Conservation (phyloP, 192 early-diverging fungal genomes). For the Entomortierella parvispora region DNA sequence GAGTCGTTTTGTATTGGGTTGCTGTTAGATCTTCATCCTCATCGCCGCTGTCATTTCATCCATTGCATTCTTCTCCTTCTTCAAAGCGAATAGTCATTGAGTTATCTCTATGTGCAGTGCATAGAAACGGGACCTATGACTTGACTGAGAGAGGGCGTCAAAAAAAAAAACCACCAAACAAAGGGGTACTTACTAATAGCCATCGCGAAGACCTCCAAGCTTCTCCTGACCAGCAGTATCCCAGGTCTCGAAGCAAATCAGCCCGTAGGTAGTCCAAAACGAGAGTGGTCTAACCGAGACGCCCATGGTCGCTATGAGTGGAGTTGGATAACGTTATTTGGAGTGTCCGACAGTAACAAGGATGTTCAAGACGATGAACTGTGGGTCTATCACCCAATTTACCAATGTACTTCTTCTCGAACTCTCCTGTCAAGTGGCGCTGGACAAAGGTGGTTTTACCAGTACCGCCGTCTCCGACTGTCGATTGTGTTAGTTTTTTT, state of each 20-base stretch:
- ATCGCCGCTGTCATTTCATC: no score
- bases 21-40: no score
- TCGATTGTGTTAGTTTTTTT: not conserved
- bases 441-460: constrained; percentile 99
- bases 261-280: constrained; percentile 97
- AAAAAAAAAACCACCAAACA: not conserved
- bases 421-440: constrained; percentile 99
- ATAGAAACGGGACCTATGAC: no score
- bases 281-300: constrained; percentile 97
- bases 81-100: no score
- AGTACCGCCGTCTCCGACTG: constrained; percentile 97
- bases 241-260: constrained; percentile 99
- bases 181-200: constrained; percentile 87
- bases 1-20: no score
- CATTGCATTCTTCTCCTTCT: no score
- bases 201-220: constrained; percentile 99
- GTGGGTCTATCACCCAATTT: no score
- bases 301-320: constrained; percentile 88
- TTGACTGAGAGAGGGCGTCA: no score
- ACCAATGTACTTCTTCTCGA: constrained; percentile 99
- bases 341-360: no score
- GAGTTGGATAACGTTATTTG: constrained; percentile 6
- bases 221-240: constrained; percentile 99
- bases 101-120: no score
- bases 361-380: no score